These are phyloP conservation scores for Trypanosoma boissoni DNA, from an alignment of 208 protist species.

Conservation along the genomic window DNA sequence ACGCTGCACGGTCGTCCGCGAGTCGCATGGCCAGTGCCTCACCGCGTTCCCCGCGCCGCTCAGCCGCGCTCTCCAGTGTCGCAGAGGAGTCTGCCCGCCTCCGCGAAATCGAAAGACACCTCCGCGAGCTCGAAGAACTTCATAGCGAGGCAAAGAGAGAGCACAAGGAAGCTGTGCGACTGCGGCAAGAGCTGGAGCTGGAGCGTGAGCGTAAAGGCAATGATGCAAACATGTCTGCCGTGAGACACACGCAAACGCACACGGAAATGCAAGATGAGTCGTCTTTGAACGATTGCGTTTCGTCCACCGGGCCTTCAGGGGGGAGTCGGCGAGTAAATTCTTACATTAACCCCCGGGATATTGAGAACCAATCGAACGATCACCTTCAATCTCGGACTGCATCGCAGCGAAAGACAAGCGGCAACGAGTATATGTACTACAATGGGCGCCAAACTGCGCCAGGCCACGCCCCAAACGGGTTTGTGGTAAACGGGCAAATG, in stretches of 20 bases:
- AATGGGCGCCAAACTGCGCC: too few relatives aligned
- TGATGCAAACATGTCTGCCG: too few relatives aligned
- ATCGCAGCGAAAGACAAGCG: too few relatives aligned
- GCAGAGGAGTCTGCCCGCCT: constrained; percentile 44
- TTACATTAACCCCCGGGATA: too few relatives aligned
- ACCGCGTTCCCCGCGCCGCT: constrained; percentile 22
- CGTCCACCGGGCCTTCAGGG: too few relatives aligned
- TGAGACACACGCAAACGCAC: too few relatives aligned
- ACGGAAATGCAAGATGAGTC: too few relatives aligned
- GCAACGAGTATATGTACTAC: too few relatives aligned
- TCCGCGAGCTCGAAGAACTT: constrained; percentile 63
- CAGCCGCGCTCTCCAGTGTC: constrained; percentile 8
- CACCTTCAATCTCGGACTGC: too few relatives aligned
- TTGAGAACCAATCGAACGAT: too few relatives aligned
- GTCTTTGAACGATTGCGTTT: too few relatives aligned
- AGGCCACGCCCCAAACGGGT: not conserved
- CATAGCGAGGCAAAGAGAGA: constrained; percentile 62
- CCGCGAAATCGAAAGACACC: constrained; percentile 68
- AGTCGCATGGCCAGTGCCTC: constrained; percentile 22
- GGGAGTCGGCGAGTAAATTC: too few relatives aligned
- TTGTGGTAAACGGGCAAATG: not conserved
- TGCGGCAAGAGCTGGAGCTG: constrained; percentile 64
- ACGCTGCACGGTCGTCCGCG: constrained; percentile 6
- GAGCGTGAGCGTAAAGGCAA: constrained; percentile 23
- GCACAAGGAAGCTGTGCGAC: constrained; percentile 45